Conservation (phyloP, 2,329 filamentous ascomycete genomes). For the Alternaria angustiovoidea region DNA sequence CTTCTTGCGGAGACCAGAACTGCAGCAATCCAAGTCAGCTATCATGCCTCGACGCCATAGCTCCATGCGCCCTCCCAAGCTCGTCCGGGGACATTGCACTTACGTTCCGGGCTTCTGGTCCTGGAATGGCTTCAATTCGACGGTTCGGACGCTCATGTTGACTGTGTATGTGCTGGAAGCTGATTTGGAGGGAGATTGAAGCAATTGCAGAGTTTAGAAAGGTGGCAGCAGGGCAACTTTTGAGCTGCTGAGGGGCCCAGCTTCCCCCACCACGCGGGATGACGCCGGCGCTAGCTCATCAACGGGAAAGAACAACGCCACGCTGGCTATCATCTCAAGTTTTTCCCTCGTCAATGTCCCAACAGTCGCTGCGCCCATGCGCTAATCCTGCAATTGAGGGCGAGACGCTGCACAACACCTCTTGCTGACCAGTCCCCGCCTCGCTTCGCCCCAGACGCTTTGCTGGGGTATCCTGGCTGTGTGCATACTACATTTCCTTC, state of each 20-base stretch:
- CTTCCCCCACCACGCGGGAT: conserved; percentile 37
- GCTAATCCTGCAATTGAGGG: conserved; percentile 8
- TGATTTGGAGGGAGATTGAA: conserved; percentile 29
- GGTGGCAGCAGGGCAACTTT: conserved; percentile 35
- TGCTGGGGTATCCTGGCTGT: background rate
- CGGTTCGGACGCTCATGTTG: conserved; percentile 75
- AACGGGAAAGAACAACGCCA: conserved; percentile 19
- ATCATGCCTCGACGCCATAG: conserved; percentile 19
- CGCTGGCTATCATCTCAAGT: conserved; percentile 9
- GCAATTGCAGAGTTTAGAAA: conserved; percentile 23
- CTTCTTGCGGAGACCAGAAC: conserved; percentile 98
- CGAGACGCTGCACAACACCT: conserved; percentile 5
- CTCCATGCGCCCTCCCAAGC: conserved; percentile 7
- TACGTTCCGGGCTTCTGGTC: conserved; percentile 99
- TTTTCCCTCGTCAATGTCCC: conserved; percentile 23
- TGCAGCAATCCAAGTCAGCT: conserved; percentile 53
- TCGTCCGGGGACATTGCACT: conserved; percentile 55
- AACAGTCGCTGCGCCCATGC: conserved; percentile 10
- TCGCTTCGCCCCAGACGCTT: background rate
- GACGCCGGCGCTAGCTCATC: conserved; percentile 37
- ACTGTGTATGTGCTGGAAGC: conserved; percentile 29
- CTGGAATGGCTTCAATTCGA: conserved; percentile 83
- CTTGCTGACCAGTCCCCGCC: background rate
- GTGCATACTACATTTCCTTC: background rate
- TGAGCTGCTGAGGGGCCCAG: conserved; percentile 41